phyloP scores from a whole-genome alignment of 208 protist genomes.

The Trypanosoma avium region DNA sequence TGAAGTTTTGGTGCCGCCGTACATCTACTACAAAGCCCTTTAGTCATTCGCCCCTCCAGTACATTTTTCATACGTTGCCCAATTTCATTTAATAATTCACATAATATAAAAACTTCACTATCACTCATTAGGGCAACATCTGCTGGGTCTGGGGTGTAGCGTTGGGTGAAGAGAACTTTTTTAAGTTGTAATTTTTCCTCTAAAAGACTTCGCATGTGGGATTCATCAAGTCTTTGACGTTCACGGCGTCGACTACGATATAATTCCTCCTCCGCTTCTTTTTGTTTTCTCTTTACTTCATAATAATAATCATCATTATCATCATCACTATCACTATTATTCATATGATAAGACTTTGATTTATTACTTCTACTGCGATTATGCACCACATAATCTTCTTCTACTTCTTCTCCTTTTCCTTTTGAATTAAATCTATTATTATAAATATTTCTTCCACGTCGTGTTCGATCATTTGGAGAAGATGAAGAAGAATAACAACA shows the following conservation, averaged over 20 bases:
- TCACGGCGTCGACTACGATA: background rate
- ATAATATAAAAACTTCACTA: slow-evolving; percentile 59
- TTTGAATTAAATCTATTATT: no score
- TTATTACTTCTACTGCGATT: slow-evolving; percentile 15
- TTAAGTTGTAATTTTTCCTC: slow-evolving; percentile 53
- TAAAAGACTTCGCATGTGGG: slow-evolving; percentile 37
- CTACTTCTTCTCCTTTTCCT: background rate
- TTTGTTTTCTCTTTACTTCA: background rate
- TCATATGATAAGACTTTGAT: slow-evolving; percentile 12
- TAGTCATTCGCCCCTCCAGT: slow-evolving; percentile 38
- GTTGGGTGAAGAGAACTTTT: slow-evolving; percentile 38
- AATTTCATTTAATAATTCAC: slow-evolving; percentile 36
- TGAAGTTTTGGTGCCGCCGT: slow-evolving; percentile 10
- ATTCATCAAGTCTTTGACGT: slow-evolving; percentile 21
- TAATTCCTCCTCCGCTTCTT: background rate
- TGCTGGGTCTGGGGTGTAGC: slow-evolving; percentile 64
- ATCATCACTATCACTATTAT: background rate
- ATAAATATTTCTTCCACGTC: slow-evolving; percentile 1
- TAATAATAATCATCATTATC: background rate
- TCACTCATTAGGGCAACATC: slow-evolving; percentile 75
- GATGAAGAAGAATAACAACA: background rate
- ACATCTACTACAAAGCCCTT: slow-evolving; percentile 49
- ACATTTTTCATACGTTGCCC: slow-evolving; percentile 37
- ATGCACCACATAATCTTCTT: slow-evolving; percentile 31
- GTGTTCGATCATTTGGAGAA: background rate